A percentile compares a stretch with the other conserved stretches of the same genome.
These are phyloP conservation scores for Tylopilus cervinicoccineus DNA, from an alignment of 768 basidiomycete genomes.

Conservation along the genomic window DNA sequence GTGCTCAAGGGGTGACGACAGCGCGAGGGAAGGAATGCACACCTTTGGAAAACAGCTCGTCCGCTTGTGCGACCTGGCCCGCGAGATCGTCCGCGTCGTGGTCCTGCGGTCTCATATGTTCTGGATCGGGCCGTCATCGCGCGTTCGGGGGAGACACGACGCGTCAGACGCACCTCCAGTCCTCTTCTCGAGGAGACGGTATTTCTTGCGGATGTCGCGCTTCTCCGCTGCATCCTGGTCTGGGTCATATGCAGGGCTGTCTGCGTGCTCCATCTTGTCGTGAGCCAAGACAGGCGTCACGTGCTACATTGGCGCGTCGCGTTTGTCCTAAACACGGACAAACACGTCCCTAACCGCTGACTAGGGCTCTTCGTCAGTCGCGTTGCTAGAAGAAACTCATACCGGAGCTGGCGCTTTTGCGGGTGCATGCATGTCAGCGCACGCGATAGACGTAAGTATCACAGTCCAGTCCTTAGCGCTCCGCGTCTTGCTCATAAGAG, in stretches of 20 bases:
- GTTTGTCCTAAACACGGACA: slow-evolving; percentile 19
- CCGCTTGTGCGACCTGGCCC: slow-evolving; percentile 51
- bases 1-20: neutral
- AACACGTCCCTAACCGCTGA: slow-evolving; percentile 11
- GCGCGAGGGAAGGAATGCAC: slow-evolving; percentile 5
- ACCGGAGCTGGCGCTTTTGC: neutral
- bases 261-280: slow-evolving; percentile 15
- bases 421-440: slow-evolving; percentile 13
- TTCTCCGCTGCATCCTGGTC: slow-evolving; percentile 83
- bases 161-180: slow-evolving; percentile 52
- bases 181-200: slow-evolving; percentile 59
- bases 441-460: slow-evolving; percentile 33
- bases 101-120: slow-evolving; percentile 50
- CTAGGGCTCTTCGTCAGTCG: neutral
- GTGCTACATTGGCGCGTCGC: slow-evolving; percentile 22
- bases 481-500: slow-evolving; percentile 5
- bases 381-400: neutral
- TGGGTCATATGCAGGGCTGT: slow-evolving; percentile 60
- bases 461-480: no score
- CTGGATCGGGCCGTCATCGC: slow-evolving; percentile 23
- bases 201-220: slow-evolving; percentile 67
- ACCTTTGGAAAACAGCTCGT: slow-evolving; percentile 66
- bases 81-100: slow-evolving; percentile 54
- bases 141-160: neutral
- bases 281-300: slow-evolving; percentile 6